Conservation (phyloP, 352 stramenopile species). For the Aphanomyces astaci region DNA sequence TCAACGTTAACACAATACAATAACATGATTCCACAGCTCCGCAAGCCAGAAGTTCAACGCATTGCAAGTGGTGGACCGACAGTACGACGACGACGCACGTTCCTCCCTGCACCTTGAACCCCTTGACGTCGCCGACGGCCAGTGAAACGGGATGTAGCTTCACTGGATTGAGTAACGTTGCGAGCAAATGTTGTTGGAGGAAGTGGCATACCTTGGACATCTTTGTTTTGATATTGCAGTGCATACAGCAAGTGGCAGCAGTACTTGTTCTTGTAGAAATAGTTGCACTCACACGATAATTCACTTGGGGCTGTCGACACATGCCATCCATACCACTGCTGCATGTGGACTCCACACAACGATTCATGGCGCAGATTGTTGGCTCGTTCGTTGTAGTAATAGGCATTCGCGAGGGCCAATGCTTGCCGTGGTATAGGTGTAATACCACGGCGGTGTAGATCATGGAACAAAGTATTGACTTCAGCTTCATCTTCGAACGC, state of each 20-base stretch:
- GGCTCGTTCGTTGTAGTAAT: not conserved
- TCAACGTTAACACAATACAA: too few species aligned
- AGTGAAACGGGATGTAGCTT: too few species aligned
- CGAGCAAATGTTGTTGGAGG: not conserved
- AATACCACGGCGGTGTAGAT: not conserved
- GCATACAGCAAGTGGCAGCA: not conserved
- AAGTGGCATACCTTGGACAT: not conserved
- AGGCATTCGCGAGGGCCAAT: not conserved
- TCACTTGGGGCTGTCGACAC: not conserved
- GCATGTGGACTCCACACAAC: not conserved
- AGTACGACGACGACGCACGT: too few species aligned
- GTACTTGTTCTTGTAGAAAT: not conserved
- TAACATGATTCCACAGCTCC: too few species aligned
- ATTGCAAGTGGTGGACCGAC: too few species aligned
- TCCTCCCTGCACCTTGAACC: too few species aligned
- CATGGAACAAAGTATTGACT: not conserved
- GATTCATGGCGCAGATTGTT: not conserved
- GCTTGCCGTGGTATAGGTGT: not conserved
- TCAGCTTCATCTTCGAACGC: not conserved
- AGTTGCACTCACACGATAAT: too few species aligned
- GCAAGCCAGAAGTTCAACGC: too few species aligned
- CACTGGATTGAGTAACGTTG: too few species aligned
- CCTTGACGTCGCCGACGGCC: too few species aligned
- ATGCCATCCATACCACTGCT: not conserved
- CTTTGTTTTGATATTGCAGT: not conserved